Evolutionary conservation across 2,329 filamentous ascomycete species (phyloP).

Genomic region (Tolypocladium sp.): DNA sequence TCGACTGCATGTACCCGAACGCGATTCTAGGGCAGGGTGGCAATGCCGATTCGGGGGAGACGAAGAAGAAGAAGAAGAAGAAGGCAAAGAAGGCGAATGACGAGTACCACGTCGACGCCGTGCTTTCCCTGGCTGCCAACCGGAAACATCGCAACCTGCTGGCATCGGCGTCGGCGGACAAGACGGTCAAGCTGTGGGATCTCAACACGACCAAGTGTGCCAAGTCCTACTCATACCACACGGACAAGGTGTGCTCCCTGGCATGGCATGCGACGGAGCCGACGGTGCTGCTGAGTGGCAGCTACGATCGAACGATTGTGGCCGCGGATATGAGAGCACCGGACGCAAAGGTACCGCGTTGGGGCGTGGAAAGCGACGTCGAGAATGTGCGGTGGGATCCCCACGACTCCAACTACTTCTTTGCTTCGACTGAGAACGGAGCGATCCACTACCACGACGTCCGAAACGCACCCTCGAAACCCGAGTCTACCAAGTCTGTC

Average conservation of each 20-base stretch:
- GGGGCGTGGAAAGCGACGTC: constrained; percentile 93
- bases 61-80: constrained; percentile 78
- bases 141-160: constrained; percentile 88
- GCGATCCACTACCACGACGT: constrained; percentile 88
- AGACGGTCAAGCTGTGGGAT: constrained; percentile 97
- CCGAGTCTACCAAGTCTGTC: constrained; percentile 69
- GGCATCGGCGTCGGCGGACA: constrained; percentile 90
- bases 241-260: constrained; percentile 93
- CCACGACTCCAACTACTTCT: constrained; percentile 89
- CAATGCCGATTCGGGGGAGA: constrained; percentile 39
- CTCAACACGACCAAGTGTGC: constrained; percentile 85
- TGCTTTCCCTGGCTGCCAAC: constrained; percentile 86
- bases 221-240: constrained; percentile 92
- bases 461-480: constrained; percentile 64
- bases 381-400: constrained; percentile 90
- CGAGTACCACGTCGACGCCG: constrained; percentile 86
- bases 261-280: constrained; percentile 87
- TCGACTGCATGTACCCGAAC: constrained; percentile 97
- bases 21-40: constrained; percentile 79
- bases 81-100: constrained; percentile 71
- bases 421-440: constrained; percentile 85
- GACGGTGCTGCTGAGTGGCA: constrained; percentile 83
- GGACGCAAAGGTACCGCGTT: constrained; percentile 69
- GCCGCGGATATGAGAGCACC: constrained; percentile 96
- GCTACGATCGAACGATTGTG: constrained; percentile 88